Percentiles rank a stretch among this genome's conserved stretches.
phyloP scores from a whole-genome alignment of 192 early-diverging fungal genomes.

The Umbelopsis sp. region DNA sequence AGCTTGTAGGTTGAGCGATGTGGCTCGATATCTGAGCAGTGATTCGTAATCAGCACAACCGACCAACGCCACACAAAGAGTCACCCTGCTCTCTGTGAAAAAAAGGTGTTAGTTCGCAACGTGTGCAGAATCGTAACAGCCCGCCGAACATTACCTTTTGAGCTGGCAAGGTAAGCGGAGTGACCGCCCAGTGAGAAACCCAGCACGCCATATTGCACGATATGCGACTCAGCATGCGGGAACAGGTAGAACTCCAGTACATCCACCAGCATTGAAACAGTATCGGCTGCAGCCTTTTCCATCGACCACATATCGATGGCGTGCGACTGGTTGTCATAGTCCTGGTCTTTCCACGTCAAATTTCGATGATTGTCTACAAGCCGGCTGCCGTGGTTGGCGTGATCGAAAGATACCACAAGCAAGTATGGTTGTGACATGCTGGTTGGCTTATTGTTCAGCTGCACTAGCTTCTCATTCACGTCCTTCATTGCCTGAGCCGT shows the following conservation, averaged over 20 bases:
- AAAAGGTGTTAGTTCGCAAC: neutral
- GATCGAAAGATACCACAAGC: slow-evolving; percentile 54
- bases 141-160: slow-evolving; percentile 31
- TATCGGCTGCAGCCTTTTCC: slow-evolving; percentile 41
- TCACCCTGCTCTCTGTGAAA: neutral
- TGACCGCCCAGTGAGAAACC: slow-evolving; percentile 61
- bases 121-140: no score
- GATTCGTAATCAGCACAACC: slow-evolving; percentile 14
- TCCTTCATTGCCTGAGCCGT: neutral
- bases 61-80: slow-evolving; percentile 5
- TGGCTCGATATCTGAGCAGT: neutral
- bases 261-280: slow-evolving; percentile 53
- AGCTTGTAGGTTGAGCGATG: neutral
- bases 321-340: slow-evolving; percentile 40
- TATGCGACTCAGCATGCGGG: slow-evolving; percentile 18
- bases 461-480: neutral
- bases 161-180: slow-evolving; percentile 44
- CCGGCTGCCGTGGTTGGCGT: slow-evolving; percentile 57
- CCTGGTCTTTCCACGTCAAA: slow-evolving; percentile 41
- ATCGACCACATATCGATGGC: slow-evolving; percentile 54
- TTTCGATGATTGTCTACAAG: slow-evolving; percentile 37
- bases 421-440: slow-evolving; percentile 6
- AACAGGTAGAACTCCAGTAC: slow-evolving; percentile 48
- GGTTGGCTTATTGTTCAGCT: neutral
- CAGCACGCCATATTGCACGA: slow-evolving; percentile 50